A percentile compares a stretch with the other conserved stretches of the same genome.
phyloP scores from a whole-genome alignment of 768 basidiomycete genomes.

The Russula dissimulans region DNA sequence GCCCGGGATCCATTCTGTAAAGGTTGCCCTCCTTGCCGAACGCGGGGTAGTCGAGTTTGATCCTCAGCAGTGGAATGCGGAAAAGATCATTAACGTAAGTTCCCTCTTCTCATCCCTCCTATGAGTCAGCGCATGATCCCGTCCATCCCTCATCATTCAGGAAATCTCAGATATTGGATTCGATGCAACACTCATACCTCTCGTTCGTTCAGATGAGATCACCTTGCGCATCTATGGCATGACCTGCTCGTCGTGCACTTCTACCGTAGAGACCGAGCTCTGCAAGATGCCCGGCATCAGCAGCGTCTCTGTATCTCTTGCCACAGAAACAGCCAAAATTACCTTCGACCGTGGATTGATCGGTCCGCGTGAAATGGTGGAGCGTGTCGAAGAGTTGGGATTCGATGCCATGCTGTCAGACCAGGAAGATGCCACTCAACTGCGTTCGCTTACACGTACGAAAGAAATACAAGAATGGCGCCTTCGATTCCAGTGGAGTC shows the following conservation, averaged over 20 bases:
- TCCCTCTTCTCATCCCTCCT: neutral
- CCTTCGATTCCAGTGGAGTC: slow-evolving; percentile 60
- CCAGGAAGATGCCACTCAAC: slow-evolving; percentile 72
- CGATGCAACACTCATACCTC: slow-evolving; percentile 71
- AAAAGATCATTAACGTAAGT: slow-evolving; percentile 68
- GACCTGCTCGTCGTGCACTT: slow-evolving; percentile 80
- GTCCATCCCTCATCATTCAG: slow-evolving; percentile 29
- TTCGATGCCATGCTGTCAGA: slow-evolving; percentile 84
- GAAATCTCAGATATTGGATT: slow-evolving; percentile 93
- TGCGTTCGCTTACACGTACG: slow-evolving; percentile 75
- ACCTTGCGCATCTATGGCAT: slow-evolving; percentile 83
- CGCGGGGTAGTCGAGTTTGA: slow-evolving; percentile 89
- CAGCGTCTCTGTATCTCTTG: slow-evolving; percentile 59
- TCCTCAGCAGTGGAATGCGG: slow-evolving; percentile 65
- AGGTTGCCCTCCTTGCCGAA: slow-evolving; percentile 96
- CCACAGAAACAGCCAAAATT: slow-evolving; percentile 67
- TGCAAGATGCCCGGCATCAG: slow-evolving; percentile 29
- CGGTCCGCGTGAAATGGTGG: slow-evolving; percentile 81
- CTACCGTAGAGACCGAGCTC: slow-evolving; percentile 65
- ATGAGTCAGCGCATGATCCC: too few species aligned
- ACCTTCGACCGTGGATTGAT: slow-evolving; percentile 65
- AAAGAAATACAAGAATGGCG: slow-evolving; percentile 93
- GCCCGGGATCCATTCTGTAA: slow-evolving; percentile 82
- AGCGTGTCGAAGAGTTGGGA: slow-evolving; percentile 78
- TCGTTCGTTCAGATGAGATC: slow-evolving; percentile 53